phyloP scores from a whole-genome alignment of 768 basidiomycete species.

The Suillus decipiens region DNA sequence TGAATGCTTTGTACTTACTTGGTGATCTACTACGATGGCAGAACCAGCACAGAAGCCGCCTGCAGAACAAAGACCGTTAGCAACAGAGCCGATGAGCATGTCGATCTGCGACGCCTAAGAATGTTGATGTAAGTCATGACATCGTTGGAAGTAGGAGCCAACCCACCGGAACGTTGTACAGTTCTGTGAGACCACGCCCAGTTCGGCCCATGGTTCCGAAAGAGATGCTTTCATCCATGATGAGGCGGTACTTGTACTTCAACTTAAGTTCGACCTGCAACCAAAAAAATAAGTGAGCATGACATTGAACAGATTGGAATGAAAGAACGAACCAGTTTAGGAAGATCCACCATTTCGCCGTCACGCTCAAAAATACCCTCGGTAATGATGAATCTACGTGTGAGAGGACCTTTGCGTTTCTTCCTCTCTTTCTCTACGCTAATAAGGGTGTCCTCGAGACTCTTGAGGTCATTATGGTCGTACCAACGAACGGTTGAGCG shows the following conservation, averaged over 20 bases:
- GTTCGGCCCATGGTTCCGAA: conserved; percentile 93
- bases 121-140: conserved; percentile 2
- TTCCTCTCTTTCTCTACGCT: conserved; percentile 85
- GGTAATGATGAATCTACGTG: conserved; percentile 91
- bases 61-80: conserved; percentile 76
- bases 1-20: conserved; percentile 45
- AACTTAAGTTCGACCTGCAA: conserved; percentile 87
- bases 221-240: conserved; percentile 92
- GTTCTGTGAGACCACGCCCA: conserved; percentile 92
- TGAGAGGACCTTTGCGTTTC: conserved; percentile 79
- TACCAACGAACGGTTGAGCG: conserved; percentile 93
- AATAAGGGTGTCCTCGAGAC: conserved; percentile 85
- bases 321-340: conserved; percentile 71
- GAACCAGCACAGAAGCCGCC: conserved; percentile 98
- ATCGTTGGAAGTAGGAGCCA: not conserved
- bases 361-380: conserved; percentile 98
- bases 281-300: conserved; percentile 8
- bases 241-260: conserved; percentile 94
- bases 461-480: conserved; percentile 93
- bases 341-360: conserved; percentile 89
- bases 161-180: conserved; percentile 89
- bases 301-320: not conserved
- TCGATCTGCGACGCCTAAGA: conserved; percentile 85
- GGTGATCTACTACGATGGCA: conserved; percentile 79
- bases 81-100: conserved; percentile 91